Conservation (phyloP, 768 basidiomycete species). For the Exidia glandulosa region DNA sequence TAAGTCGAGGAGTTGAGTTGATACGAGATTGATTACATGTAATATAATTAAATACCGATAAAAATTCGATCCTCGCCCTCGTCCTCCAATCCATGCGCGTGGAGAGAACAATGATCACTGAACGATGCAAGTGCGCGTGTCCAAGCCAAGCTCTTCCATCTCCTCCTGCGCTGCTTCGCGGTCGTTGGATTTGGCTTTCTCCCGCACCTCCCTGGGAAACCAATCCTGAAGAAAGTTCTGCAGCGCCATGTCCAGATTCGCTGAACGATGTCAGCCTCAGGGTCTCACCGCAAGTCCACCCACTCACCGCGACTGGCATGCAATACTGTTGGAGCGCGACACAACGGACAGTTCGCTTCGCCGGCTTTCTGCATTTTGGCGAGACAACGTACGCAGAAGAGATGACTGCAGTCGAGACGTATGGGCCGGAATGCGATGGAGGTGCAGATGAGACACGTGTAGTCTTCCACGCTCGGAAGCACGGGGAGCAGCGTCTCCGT, state of each 20-base stretch:
- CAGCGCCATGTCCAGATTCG: constrained; percentile 68
- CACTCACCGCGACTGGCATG: constrained; percentile 66
- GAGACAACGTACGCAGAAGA: constrained; percentile 39
- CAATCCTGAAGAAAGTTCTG: constrained; percentile 84
- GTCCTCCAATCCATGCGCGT: no score
- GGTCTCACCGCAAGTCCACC: no score
- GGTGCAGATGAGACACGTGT: constrained; percentile 79
- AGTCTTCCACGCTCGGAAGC: constrained; percentile 73
- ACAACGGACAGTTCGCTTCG: constrained; percentile 71
- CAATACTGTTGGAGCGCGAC: constrained; percentile 66
- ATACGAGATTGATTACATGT: no score
- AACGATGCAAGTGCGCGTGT: not conserved
- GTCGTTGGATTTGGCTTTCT: constrained; percentile 67
- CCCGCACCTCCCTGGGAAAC: constrained; percentile 76
- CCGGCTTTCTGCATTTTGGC: constrained; percentile 86
- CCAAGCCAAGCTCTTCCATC: constrained; percentile 49
- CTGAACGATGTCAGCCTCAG: constrained; percentile 24
- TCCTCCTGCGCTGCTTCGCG: constrained; percentile 63
- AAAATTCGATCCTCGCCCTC: no score
- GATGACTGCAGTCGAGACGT: constrained; percentile 66
- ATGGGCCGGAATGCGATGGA: constrained; percentile 90
- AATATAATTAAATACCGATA: not conserved
- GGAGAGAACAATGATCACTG: no score
- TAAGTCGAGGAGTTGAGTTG: no score
- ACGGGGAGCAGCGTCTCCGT: constrained; percentile 74